These are phyloP conservation scores for Puccinia horiana DNA, from an alignment of 1,284 basidiomycete genomes.

Conservation along the genomic window DNA sequence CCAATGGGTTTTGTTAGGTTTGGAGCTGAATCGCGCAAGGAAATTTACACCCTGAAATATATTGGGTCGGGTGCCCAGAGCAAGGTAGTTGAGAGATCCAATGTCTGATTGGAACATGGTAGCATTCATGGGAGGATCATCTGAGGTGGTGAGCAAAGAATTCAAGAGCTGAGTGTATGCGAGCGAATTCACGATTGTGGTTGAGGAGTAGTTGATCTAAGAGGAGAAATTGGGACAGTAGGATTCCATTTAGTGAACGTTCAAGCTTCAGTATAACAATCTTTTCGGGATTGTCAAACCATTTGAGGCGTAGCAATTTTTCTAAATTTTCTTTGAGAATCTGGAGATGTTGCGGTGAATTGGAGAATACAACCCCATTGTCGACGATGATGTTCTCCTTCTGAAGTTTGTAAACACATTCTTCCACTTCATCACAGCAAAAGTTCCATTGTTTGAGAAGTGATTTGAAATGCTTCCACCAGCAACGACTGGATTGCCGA, in stretches of 20 bases:
- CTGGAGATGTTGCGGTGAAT: neutral
- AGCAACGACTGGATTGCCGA: no score
- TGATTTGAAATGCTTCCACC: neutral
- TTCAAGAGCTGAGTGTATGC: neutral
- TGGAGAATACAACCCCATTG: neutral
- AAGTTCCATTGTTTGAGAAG: neutral
- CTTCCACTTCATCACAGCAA: neutral
- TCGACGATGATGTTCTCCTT: neutral
- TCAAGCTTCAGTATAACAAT: neutral
- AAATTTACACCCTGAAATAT: neutral
- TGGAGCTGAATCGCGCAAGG: neutral
- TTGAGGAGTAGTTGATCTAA: neutral
- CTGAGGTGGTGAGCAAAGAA: neutral
- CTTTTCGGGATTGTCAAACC: neutral
- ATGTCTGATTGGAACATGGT: neutral
- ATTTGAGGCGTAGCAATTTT: neutral
- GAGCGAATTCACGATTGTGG: neutral
- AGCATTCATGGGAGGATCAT: neutral
- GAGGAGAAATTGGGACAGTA: neutral
- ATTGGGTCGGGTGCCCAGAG: neutral
- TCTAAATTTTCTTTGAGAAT: neutral
- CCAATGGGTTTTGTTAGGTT: neutral
- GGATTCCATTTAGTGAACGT: neutral
- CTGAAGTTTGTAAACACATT: neutral
- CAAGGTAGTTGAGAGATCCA: conserved; percentile 8